Conservation (phyloP, 257 asterid species). For the Jacaranda mimosifolia region DNA sequence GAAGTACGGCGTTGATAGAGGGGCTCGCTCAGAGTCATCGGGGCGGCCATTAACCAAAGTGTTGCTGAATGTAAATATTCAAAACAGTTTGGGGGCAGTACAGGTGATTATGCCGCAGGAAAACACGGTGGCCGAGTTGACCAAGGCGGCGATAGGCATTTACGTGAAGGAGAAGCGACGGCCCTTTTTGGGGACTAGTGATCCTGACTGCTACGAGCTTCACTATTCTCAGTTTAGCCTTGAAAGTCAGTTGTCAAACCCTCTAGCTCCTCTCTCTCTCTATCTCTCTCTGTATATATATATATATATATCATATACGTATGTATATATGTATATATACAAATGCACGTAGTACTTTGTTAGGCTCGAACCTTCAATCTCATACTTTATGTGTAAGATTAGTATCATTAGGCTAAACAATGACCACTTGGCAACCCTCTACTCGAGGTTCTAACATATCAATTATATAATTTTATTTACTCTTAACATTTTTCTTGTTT, state of each 20-base stretch:
- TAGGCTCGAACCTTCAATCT: no score
- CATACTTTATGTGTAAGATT: no score
- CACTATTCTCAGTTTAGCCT: constrained; percentile 66
- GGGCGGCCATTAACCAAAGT: constrained; percentile 46
- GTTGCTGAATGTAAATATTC: constrained; percentile 60
- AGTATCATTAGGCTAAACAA: no score
- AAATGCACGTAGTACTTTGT: no score
- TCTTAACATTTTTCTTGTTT: no score
- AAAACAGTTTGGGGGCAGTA: constrained; percentile 64
- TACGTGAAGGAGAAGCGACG: constrained; percentile 69
- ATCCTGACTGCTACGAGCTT: constrained; percentile 54
- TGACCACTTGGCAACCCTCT: no score
- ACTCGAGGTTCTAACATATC: no score
- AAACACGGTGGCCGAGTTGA: constrained; percentile 58
- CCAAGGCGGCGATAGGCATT: constrained; percentile 54
- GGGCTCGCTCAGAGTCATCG: background rate
- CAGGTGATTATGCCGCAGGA: constrained; percentile 68
- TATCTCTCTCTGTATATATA: no score
- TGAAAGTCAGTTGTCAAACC: constrained; percentile 50
- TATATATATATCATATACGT: no score
- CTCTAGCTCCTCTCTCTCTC: no score
- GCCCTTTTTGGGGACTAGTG: constrained; percentile 49
- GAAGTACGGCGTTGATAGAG: background rate
- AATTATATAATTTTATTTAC: no score
- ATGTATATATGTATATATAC: no score